phyloP scores from a whole-genome alignment of 441 rosid species.

The Aleurites moluccanus region DNA sequence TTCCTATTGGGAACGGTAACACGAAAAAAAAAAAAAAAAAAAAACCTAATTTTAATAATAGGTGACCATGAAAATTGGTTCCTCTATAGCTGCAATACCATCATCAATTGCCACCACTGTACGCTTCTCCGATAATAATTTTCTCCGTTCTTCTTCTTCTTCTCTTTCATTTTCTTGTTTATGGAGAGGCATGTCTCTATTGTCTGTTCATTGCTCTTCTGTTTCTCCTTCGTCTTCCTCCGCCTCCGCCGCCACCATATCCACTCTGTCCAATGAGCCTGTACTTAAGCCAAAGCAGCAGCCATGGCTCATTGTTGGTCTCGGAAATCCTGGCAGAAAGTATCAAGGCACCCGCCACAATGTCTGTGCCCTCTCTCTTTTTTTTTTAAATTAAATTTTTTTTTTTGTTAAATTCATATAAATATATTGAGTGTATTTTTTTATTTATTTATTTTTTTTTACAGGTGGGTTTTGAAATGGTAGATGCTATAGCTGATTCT shows the following conservation, averaged over 20 bases:
- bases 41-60: not conserved
- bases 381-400: not conserved
- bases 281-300: conserved; percentile 41
- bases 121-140: not conserved
- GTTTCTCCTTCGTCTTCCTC: conserved; percentile 21
- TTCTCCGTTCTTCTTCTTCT: not conserved
- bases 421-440: too few relatives aligned
- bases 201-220: conserved; percentile 8
- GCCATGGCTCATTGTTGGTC: conserved; percentile 90
- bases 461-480: conserved; percentile 90
- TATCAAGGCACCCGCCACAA: conserved; percentile 86
- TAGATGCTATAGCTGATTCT: conserved; percentile 81
- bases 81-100: too few relatives aligned
- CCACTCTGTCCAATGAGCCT: conserved; percentile 18
- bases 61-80: conserved; percentile 31
- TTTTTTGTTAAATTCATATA: too few relatives aligned
- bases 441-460: not conserved
- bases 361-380: conserved; percentile 29
- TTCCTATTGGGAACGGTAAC: too few relatives aligned
- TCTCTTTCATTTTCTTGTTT: not conserved
- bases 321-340: conserved; percentile 91
- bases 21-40: too few relatives aligned
- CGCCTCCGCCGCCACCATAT: conserved; percentile 19
- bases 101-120: conserved; percentile 19
- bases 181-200: conserved; percentile 20